Conservation (phyloP, 2,329 filamentous ascomycete genomes). For the Sporothrix phasma region DNA sequence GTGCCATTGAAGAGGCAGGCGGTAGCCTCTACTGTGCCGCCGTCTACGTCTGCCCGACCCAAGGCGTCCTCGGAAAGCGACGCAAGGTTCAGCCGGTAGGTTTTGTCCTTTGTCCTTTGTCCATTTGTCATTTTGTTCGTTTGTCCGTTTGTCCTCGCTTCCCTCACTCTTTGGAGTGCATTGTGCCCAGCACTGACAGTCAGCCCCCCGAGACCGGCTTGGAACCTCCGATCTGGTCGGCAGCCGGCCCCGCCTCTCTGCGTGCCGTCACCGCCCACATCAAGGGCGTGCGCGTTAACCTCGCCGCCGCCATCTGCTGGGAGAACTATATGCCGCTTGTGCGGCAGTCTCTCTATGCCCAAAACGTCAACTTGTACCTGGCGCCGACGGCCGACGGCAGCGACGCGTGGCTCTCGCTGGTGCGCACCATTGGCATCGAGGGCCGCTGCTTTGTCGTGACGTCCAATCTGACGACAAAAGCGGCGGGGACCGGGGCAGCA, state of each 20-base stretch:
- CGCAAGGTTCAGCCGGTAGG: constrained; percentile 82
- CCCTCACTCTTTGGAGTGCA: neutral
- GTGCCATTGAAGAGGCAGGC: constrained; percentile 67
- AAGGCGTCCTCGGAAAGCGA: constrained; percentile 71
- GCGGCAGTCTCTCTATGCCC: constrained; percentile 71
- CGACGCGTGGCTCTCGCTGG: constrained; percentile 72
- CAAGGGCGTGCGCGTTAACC: constrained; percentile 65
- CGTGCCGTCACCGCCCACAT: constrained; percentile 71
- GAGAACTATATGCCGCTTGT: constrained; percentile 93
- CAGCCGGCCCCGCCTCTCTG: constrained; percentile 69
- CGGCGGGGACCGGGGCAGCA: neutral
- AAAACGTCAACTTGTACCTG: constrained; percentile 86
- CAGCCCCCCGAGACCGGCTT: constrained; percentile 51
- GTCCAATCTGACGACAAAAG: constrained; percentile 65
- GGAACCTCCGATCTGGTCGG: constrained; percentile 81
- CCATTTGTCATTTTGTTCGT: too few species aligned
- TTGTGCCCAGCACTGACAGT: neutral
- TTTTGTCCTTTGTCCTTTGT: constrained; percentile 16
- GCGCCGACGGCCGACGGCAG: constrained; percentile 81
- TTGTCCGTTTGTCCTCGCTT: neutral
- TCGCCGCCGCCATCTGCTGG: constrained; percentile 89
- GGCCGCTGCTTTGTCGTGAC: constrained; percentile 77
- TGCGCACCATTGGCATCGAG: constrained; percentile 73
- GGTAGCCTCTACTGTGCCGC: constrained; percentile 78
- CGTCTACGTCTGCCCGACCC: constrained; percentile 67